phyloP scores from a whole-genome alignment of 192 early-diverging fungal species.

The Allomyces arbusculus region DNA sequence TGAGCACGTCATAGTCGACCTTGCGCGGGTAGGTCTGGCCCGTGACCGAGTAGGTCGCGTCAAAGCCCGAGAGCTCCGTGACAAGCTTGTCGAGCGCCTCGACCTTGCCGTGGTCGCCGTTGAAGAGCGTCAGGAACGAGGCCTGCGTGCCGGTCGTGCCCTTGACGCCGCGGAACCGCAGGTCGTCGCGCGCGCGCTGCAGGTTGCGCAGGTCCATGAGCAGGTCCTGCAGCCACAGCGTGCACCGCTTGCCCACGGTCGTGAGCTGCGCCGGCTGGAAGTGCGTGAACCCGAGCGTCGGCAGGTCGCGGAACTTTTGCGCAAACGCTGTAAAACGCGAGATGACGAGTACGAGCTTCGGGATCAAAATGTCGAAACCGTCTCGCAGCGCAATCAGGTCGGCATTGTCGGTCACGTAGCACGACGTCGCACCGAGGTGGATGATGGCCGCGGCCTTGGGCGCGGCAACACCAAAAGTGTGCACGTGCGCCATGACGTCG shows the following conservation, averaged over 20 bases:
- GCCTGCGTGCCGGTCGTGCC: slow-evolving; percentile 98
- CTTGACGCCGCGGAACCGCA: slow-evolving; percentile 89
- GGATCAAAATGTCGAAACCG: slow-evolving; percentile 73
- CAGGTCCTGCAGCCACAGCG: slow-evolving; percentile 89
- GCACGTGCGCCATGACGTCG: slow-evolving; percentile 99
- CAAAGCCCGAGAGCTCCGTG: slow-evolving; percentile 70
- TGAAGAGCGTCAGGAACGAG: slow-evolving; percentile 86
- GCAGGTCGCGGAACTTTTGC: slow-evolving; percentile 52
- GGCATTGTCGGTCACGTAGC: slow-evolving; percentile 98
- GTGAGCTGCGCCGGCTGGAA: slow-evolving; percentile 97
- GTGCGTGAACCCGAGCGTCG: slow-evolving; percentile 95
- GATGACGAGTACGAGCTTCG: slow-evolving; percentile 70
- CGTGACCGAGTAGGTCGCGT: slow-evolving; percentile 66
- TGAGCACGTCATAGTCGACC: slow-evolving; percentile 81
- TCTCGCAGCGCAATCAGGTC: slow-evolving; percentile 93
- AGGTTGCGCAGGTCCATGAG: slow-evolving; percentile 92
- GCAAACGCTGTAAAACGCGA: slow-evolving; percentile 63
- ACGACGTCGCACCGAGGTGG: slow-evolving; percentile 93
- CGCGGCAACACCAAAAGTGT: slow-evolving; percentile 71
- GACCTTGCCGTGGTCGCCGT: slow-evolving; percentile 83
- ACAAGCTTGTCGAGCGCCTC: slow-evolving; percentile 80
- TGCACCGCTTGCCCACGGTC: slow-evolving; percentile 92
- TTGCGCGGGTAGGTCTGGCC: slow-evolving; percentile 98
- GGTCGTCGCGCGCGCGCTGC: slow-evolving; percentile 61
- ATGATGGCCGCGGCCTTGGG: slow-evolving; percentile 84